Percentiles rank a stretch among this genome's conserved stretches.
Evolutionary conservation across 768 basidiomycete genomes (phyloP).

Genomic region (Crepidotus variabilis): DNA sequence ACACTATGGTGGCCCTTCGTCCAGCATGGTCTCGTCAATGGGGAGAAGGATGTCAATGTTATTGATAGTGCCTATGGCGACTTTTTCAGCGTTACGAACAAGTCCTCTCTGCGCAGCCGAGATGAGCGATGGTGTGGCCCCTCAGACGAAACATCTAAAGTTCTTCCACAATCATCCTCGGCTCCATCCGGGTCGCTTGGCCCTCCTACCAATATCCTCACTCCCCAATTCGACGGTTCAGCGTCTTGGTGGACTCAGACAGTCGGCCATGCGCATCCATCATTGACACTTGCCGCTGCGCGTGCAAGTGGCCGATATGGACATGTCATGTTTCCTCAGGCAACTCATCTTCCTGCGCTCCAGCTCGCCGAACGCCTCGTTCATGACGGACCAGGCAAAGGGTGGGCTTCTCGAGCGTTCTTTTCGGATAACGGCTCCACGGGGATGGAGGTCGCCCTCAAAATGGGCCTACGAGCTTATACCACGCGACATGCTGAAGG

Average conservation of each 20-base stretch:
- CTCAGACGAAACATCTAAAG: neutral
- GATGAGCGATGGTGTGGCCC: neutral
- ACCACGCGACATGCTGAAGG: slow-evolving; percentile 28
- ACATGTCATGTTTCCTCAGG: slow-evolving; percentile 94
- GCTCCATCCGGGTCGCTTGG: neutral
- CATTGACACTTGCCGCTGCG: slow-evolving; percentile 83
- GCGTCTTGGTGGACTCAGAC: slow-evolving; percentile 99
- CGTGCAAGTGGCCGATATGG: slow-evolving; percentile 91
- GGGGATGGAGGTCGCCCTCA: slow-evolving; percentile 95
- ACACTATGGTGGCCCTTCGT: slow-evolving; percentile 97
- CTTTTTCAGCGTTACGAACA: slow-evolving; percentile 73
- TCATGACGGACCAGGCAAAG: slow-evolving; percentile 71
- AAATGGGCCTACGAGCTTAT: slow-evolving; percentile 88
- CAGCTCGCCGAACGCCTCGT: slow-evolving; percentile 78
- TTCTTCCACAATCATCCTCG: neutral
- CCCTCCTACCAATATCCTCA: slow-evolving; percentile 25
- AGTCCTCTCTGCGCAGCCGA: slow-evolving; percentile 14
- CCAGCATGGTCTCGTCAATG: slow-evolving; percentile 74
- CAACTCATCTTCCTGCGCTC: slow-evolving; percentile 83
- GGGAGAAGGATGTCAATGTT: slow-evolving; percentile 74
- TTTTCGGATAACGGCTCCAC: slow-evolving; percentile 96
- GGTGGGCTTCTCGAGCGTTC: slow-evolving; percentile 91
- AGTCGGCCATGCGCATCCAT: slow-evolving; percentile 76
- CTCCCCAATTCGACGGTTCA: slow-evolving; percentile 79
- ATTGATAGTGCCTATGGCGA: slow-evolving; percentile 90